These are phyloP conservation scores for Penicillium roqueforti DNA, from an alignment of 495 filamentous ascomycete genomes.

Conservation along the genomic window DNA sequence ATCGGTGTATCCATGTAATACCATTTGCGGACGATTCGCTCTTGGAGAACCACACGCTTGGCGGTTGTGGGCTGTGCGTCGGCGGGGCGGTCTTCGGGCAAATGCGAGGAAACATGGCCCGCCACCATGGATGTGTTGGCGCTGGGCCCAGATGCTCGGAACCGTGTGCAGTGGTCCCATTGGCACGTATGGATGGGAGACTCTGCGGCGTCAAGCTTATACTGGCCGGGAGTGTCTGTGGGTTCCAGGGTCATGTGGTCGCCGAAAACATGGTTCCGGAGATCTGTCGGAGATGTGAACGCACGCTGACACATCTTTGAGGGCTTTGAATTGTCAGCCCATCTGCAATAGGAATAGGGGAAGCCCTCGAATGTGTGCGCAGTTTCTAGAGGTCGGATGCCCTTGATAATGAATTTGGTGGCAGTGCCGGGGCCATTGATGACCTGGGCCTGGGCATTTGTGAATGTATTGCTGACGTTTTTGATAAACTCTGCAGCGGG, in stretches of 20 bases:
- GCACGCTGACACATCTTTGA: conserved; percentile 55
- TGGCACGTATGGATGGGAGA: conserved; percentile 35
- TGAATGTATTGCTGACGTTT: conserved; percentile 80
- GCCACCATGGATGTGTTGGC: conserved; percentile 41
- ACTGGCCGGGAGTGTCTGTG: conserved; percentile 45
- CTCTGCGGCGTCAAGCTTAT: conserved; percentile 44
- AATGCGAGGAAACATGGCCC: conserved; percentile 46
- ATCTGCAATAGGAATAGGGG: conserved; percentile 54
- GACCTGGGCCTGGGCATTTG: conserved; percentile 77
- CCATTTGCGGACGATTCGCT: conserved; percentile 42
- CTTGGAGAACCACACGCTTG: conserved; percentile 39
- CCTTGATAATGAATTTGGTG: conserved; percentile 86
- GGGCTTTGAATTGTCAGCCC: conserved; percentile 44
- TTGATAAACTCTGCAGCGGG: conserved; percentile 95
- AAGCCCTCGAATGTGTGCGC: conserved; percentile 67
- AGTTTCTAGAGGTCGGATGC: conserved; percentile 70
- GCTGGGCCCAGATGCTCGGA: conserved; percentile 38
- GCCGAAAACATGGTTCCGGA: conserved; percentile 70
- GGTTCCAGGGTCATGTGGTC: conserved; percentile 61
- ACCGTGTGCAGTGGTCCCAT: conserved; percentile 40
- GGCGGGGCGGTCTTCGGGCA: conserved; percentile 50
- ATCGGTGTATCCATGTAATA: conserved; percentile 60
- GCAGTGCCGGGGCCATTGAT: conserved; percentile 53
- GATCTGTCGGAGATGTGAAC: conserved; percentile 54
- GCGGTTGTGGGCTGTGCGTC: conserved; percentile 43